Evolutionary conservation across 352 stramenopile genomes (phyloP), one percentile per base, ranked within the genome.

Genomic region (Globisporangium perplexum): DNA sequence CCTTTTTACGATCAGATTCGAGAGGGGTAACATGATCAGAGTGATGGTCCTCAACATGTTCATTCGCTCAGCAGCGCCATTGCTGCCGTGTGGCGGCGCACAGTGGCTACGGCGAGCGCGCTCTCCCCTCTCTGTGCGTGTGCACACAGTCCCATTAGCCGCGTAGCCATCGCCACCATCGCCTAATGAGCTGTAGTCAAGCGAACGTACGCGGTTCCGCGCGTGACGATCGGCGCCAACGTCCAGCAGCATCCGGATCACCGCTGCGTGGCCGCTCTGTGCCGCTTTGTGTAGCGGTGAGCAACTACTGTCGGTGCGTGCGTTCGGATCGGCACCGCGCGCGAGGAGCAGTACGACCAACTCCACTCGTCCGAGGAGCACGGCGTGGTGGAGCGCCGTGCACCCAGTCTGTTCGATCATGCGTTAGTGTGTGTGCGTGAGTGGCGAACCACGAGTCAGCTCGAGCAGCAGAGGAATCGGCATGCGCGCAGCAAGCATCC

Each of bases 211-310:
- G 55, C 60, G 62, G 50, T 72, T 77, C 26, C 56, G 20, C 12
- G 54, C 48, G 26, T 42, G 38, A 5, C 38, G 51, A 30, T 66
- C 45, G 5, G 62, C 62, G 20, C 59, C 59, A 41, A 62, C 44
- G 10, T 53, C 45, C 39, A 76, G 53, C 45, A 79, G 52, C 43
- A 72, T 17, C 23, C 63, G 38, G 1, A 68, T 47, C 14, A 72
- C 53, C 5, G 57, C 46, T 20, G 28, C 15, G 30, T 57, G 45
- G 8, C 65, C 67, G 20, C 68, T 60, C 36, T 74, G 65, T 15
- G 67, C 67, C 23, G 70, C 70, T 68, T 79, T 79, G 31, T 79
- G 67, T 8, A 79, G 56, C 23, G 70, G 47, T 15, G 65, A 68
- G 48, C 38, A 71, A 36, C 46, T 53, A 15, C 65, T 57, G 7